A percentile compares a stretch with the other conserved stretches of the same genome.
These are phyloP conservation scores for Geranium brycei DNA, from an alignment of 345 rosid genomes.

Conservation along the genomic window DNA sequence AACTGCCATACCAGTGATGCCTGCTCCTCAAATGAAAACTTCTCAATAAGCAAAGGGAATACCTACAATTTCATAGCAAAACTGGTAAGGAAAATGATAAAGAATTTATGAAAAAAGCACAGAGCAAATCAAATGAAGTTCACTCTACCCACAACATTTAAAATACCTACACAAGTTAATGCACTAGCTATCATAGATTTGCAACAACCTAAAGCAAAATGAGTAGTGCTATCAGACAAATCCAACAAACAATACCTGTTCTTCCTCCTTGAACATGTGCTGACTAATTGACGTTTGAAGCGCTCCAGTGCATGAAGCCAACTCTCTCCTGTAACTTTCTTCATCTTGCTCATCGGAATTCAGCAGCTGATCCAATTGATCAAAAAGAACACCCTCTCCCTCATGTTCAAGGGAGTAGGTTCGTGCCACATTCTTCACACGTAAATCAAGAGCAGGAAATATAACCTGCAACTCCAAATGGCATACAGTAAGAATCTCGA, in stretches of 20 bases:
- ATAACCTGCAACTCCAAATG: slow-evolving; percentile 41
- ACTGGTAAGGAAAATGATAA: background rate
- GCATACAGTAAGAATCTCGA: background rate
- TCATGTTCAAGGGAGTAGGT: slow-evolving; percentile 86
- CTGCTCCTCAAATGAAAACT: slow-evolving; percentile 53
- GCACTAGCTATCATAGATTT: too few relatives aligned
- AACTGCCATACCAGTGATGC: slow-evolving; percentile 59
- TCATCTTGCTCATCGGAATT: slow-evolving; percentile 38
- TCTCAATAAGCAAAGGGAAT: slow-evolving; percentile 45
- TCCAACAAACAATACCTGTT: slow-evolving; percentile 37
- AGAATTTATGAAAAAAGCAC: too few relatives aligned
- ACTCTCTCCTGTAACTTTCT: slow-evolving; percentile 57
- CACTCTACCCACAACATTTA: too few relatives aligned
- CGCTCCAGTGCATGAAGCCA: slow-evolving; percentile 70
- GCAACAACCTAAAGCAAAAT: too few relatives aligned
- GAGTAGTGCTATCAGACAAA: background rate
- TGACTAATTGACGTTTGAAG: slow-evolving; percentile 72
- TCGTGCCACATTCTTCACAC: slow-evolving; percentile 80
- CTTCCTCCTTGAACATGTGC: slow-evolving; percentile 93
- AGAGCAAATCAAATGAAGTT: too few relatives aligned
- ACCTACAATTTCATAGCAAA: slow-evolving; percentile 28
- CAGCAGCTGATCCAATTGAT: slow-evolving; percentile 58
- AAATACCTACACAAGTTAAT: too few relatives aligned
- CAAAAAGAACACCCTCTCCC: slow-evolving; percentile 65
- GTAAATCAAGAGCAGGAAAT: slow-evolving; percentile 72